A percentile compares a stretch with the other conserved stretches of the same genome.
These are phyloP conservation scores for Thelonectria olida DNA, from an alignment of 2,329 filamentous ascomycete genomes.

Conservation along the genomic window DNA sequence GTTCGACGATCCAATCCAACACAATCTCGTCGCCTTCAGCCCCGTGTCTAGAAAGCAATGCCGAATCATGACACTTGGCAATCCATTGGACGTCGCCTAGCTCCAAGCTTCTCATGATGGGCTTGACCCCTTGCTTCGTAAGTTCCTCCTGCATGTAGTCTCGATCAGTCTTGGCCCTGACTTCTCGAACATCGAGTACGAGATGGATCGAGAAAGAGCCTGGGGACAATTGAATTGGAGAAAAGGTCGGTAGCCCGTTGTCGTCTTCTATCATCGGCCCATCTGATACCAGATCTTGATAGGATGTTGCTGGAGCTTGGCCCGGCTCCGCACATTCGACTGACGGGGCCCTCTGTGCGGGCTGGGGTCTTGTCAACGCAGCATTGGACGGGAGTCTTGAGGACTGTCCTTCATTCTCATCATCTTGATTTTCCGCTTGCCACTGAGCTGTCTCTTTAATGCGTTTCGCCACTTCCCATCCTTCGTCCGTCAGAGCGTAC, in stretches of 20 bases:
- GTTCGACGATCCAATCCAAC: constrained; percentile 82
- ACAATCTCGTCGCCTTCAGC: constrained; percentile 75
- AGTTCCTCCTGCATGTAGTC: constrained; percentile 82
- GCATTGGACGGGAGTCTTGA: constrained; percentile 16
- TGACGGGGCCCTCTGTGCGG: constrained; percentile 28
- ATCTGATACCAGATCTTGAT: constrained; percentile 52
- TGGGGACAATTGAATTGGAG: constrained; percentile 69
- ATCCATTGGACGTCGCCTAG: constrained; percentile 84
- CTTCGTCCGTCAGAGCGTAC: constrained; percentile 79
- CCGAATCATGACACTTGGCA: constrained; percentile 72
- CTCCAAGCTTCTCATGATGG: constrained; percentile 74
- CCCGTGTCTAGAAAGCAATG: constrained; percentile 64
- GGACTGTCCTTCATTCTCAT: constrained; percentile 10
- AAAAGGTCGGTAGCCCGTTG: constrained; percentile 56
- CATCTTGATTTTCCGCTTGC: constrained; percentile 37
- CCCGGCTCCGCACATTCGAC: constrained; percentile 24
- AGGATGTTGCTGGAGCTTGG: constrained; percentile 33
- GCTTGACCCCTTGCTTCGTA: constrained; percentile 69
- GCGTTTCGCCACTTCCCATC: constrained; percentile 76
- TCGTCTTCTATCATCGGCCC: constrained; percentile 44
- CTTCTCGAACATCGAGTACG: constrained; percentile 78
- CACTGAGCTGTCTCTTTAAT: constrained; percentile 65
- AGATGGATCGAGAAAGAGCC: constrained; percentile 77
- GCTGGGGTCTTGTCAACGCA: not conserved
- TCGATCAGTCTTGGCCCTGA: constrained; percentile 76